A percentile compares a stretch with the other conserved stretches of the same genome.
phyloP scores from a whole-genome alignment of 805 yeast genomes.

The Yamadazyma phyllophila region DNA sequence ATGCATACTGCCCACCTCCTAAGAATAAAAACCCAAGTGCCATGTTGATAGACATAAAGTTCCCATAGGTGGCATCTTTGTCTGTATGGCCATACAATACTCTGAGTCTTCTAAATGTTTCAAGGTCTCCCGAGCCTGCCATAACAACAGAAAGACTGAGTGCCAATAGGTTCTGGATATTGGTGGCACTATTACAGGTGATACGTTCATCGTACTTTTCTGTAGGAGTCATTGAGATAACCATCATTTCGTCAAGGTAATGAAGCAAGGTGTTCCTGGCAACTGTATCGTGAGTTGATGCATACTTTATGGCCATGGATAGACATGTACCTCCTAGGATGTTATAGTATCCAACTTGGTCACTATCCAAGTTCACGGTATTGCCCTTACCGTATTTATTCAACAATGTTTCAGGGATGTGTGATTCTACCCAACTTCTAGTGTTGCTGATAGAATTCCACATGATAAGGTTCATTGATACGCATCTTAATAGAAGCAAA shows the following conservation, averaged over 20 bases:
- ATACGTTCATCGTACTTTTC: conserved; percentile 56
- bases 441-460: conserved; percentile 63
- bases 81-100: conserved; percentile 60
- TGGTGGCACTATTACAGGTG: conserved; percentile 51
- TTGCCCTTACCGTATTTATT: conserved; percentile 10
- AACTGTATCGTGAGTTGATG: conserved; percentile 58
- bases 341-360: conserved; percentile 59
- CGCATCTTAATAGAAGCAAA: conserved; percentile 59
- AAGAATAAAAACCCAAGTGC: conserved; percentile 85
- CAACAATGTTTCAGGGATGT: conserved; percentile 48
- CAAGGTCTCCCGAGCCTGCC: conserved; percentile 91
- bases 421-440: conserved; percentile 53
- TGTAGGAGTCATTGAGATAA: conserved; percentile 40
- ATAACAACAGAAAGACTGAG: conserved; percentile 69
- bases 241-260: conserved; percentile 52
- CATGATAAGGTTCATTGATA: conserved; percentile 63
- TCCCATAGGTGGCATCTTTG: conserved; percentile 55
- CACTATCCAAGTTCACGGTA: conserved; percentile 45
- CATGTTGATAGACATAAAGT: conserved; percentile 73
- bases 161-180: conserved; percentile 57
- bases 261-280: conserved; percentile 57
- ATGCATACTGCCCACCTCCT: conserved; percentile 91
- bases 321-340: conserved; percentile 72
- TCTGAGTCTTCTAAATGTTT: conserved; percentile 69
- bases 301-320: conserved; percentile 71